A percentile compares a stretch with the other conserved stretches of the same genome.
phyloP scores from a whole-genome alignment of 768 basidiomycete genomes.

The Auricularia cornea region DNA sequence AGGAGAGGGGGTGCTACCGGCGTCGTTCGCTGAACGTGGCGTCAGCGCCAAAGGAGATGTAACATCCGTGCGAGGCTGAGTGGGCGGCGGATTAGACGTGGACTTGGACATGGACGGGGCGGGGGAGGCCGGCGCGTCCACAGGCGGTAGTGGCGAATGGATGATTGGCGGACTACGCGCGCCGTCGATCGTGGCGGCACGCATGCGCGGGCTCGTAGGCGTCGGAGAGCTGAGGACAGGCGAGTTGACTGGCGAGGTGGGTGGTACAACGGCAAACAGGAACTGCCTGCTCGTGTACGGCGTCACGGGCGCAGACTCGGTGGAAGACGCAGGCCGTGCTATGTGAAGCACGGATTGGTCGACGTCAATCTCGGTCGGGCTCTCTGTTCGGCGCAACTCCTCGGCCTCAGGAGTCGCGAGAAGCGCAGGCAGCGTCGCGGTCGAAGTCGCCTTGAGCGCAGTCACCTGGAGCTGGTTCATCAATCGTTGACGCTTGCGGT shows the following conservation, averaged over 20 bases:
- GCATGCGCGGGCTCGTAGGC: conserved; percentile 1
- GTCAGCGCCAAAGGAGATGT: not conserved
- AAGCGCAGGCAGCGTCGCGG: conserved; percentile 32
- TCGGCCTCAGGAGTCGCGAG: conserved; percentile 10
- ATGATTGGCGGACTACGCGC: not conserved
- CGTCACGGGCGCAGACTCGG: conserved; percentile 52
- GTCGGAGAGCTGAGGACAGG: conserved; percentile 8
- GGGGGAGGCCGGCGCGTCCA: not conserved
- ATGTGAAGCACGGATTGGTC: conserved; percentile 63
- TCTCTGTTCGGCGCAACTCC: conserved; percentile 28
- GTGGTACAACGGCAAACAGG: not conserved
- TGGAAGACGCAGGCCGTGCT: conserved; percentile 67
- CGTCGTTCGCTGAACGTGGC: not conserved
- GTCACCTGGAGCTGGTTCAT: not conserved
- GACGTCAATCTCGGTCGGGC: conserved; percentile 50
- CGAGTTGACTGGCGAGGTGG: conserved; percentile 4
- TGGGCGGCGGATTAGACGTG: not conserved
- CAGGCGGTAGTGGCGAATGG: not conserved
- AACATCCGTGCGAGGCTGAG: not conserved
- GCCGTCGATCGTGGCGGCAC: not conserved
- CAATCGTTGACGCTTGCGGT: not conserved
- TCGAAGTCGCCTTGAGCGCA: conserved; percentile 13
- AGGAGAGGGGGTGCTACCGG: not conserved
- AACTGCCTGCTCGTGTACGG: conserved; percentile 8
- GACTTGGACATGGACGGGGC: not conserved